Evolutionary conservation across 75 land plant species (phyloP), one percentile per base, ranked within the genome.

Genomic region (Ceratopteris richardii): DNA sequence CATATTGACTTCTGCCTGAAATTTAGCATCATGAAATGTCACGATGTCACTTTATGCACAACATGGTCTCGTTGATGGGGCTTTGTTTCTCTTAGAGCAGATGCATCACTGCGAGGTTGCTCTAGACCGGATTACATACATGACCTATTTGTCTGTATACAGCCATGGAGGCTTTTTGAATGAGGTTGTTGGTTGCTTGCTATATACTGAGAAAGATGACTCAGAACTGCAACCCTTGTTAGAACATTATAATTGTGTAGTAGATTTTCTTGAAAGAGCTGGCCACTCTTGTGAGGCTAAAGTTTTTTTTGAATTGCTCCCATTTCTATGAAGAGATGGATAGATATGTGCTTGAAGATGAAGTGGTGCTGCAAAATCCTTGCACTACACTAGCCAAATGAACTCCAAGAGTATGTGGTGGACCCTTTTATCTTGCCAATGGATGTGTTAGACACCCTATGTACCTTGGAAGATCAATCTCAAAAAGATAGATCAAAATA

Each of bases 101-200:
- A 65, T 65, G 64, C 67, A 61, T 1, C 22, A 17, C 16, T 51
- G 21, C 2, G 62, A 51, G 29, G 2, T 60, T 1, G 9, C 28
- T 42, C 28, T 26, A 42, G 24, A 60, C 40, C 18, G 20, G 27
- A 26, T 43, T 14, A 19, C 62, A 13, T 44, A 23, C 12, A 17
- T 57, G 5, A 52, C 14, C 2, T 11, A 19, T 52, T 23, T 52
- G 18, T 18, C 14, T 52, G 54, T 28, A 52, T 52, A 66, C 46
- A 63, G 66, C 47, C 71, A 69, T 31, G 53, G 59, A 7, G 71
- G 71, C 18, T 23, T 69, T 33, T 43, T 61, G 14, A 20, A 61
- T 21, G 25, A 62, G 21, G 71, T 44, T 24, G 16, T 11, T 30
- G 10, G 41, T 2, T 18, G 3, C 18, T 57, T 57, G 16, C 11